A percentile compares a stretch with the other conserved stretches of the same genome.
phyloP scores from a whole-genome alignment of 371 early-diverging fungal species.

The Syncephalastrum monosporum region DNA sequence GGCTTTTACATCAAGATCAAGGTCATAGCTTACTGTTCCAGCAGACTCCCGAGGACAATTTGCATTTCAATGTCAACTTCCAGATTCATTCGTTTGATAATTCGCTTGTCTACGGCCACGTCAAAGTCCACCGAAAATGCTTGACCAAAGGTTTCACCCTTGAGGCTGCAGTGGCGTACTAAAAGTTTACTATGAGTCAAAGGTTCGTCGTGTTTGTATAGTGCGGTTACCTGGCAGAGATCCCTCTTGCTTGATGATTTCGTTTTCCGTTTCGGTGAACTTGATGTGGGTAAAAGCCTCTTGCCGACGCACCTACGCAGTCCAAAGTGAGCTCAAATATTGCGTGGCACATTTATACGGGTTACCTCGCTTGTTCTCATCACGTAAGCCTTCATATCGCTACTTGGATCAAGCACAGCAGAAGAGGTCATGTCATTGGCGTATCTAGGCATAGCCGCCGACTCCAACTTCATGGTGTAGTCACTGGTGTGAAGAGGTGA shows the following conservation, averaged over 20 bases:
- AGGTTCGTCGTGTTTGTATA: too few species aligned
- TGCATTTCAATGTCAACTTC: conserved; percentile 32
- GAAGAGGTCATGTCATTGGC: conserved; percentile 1
- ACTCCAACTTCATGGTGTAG: background rate
- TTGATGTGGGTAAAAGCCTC: conserved; percentile 17
- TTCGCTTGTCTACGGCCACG: conserved; percentile 21
- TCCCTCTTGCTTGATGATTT: background rate
- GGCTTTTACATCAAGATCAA: background rate
- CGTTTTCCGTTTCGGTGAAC: conserved; percentile 18
- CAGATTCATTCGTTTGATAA: conserved; percentile 19
- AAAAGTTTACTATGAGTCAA: background rate
- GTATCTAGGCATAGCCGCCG: background rate
- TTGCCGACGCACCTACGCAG: conserved; percentile 20
- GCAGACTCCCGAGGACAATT: conserved; percentile 21
- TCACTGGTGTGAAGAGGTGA: background rate
- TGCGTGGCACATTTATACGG: background rate
- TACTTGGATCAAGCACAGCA: background rate
- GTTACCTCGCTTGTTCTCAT: background rate
- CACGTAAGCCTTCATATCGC: background rate
- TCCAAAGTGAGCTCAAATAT: background rate
- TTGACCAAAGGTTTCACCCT: conserved; percentile 19
- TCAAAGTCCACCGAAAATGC: conserved; percentile 25
- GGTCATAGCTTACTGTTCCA: conserved; percentile 22
- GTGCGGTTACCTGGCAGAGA: background rate
- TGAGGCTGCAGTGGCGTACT: conserved; percentile 29